Percentiles rank a stretch among this genome's conserved stretches.
phyloP scores from a whole-genome alignment of 2,329 filamentous ascomycete species.

The Dactylonectria estremocensis region DNA sequence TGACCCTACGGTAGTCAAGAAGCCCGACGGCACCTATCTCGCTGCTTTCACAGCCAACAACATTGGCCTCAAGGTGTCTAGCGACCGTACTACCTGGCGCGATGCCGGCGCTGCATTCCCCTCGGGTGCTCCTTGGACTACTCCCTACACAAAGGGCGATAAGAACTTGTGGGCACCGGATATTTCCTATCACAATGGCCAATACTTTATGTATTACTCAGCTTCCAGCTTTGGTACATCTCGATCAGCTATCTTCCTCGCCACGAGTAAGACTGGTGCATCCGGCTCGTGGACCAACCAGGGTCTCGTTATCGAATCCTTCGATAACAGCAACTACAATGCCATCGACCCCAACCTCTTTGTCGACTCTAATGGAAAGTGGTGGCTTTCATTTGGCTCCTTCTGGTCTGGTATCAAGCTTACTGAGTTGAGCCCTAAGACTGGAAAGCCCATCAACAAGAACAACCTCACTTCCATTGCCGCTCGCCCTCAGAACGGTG shows the following conservation, averaged over 20 bases:
- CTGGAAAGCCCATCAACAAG: slow-evolving; percentile 45
- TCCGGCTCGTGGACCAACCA: slow-evolving; percentile 51
- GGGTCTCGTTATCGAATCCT: slow-evolving; percentile 48
- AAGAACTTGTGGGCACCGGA: slow-evolving; percentile 67
- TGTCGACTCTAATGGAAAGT: slow-evolving; percentile 47
- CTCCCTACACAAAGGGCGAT: slow-evolving; percentile 48
- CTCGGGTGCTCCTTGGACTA: slow-evolving; percentile 52
- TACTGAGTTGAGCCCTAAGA: slow-evolving; percentile 45
- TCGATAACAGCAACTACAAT: slow-evolving; percentile 44
- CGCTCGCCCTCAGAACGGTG: slow-evolving; percentile 38
- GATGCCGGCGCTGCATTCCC: slow-evolving; percentile 51
- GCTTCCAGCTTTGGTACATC: slow-evolving; percentile 49
- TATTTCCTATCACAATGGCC: slow-evolving; percentile 56
- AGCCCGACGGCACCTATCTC: slow-evolving; percentile 46
- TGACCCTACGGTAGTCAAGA: slow-evolving; percentile 51
- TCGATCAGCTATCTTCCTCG: slow-evolving; percentile 51
- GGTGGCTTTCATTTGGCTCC: slow-evolving; percentile 53
- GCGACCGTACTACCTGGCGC: slow-evolving; percentile 50
- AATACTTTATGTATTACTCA: slow-evolving; percentile 53
- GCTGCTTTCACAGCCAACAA: slow-evolving; percentile 48
- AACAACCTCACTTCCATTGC: slow-evolving; percentile 45
- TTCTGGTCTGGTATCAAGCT: slow-evolving; percentile 54
- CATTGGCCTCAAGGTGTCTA: slow-evolving; percentile 51
- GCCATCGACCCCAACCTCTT: slow-evolving; percentile 51
- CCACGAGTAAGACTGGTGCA: slow-evolving; percentile 48